Base-by-base conservation (phyloP, 495 filamentous ascomycete genomes). In the Rhypophila decipiens region DNA sequence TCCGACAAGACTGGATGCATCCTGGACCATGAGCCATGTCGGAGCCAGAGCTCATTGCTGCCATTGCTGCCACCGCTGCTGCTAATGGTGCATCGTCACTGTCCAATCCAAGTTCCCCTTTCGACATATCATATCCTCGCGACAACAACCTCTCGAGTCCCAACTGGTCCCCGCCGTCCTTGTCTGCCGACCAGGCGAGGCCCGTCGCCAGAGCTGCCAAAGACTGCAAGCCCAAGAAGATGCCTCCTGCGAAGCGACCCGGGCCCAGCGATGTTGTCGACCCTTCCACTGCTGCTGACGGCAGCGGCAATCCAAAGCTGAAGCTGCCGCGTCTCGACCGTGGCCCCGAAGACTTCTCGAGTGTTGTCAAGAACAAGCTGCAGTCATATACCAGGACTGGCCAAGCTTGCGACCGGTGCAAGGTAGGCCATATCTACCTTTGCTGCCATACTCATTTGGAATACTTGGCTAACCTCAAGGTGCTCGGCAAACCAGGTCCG, bases 361-460 rank as follows among this genome's bases (percentile, higher is more conserved):
- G 70, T 47, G 74, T 77, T 39, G 81, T 88, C 29, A 80, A 78
- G 69, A 81, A 76, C 65, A 78, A 78, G 57, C 64, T 83, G 41
- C 72, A 74, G 49, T 75, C 73, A 17, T 83, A 82, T 42, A 81
- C 76, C 17, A 75, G 88, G 15, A 93, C 86, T 0, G 86, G 87
- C 3, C 88, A 93, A 62, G 90, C 90, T 4, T 96, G 90, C 73
- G 90, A 95, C 59, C 76, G 90, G 41, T 96, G 90, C 74, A 89
- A 89, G 75, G 88, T 90, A 69, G 19, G n/a, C 46, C 53, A 34
- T 5, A 23, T 18, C 10, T 44, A 2, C 23, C 18, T 1, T 31
- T 43, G 41, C 22, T 21, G 36, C 33, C n/a, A n/a, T n/a, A n/a
- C n/a, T n/a, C n/a, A n/a, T n/a, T n/a, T n/a, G n/a, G n/a, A n/a